Evolutionary conservation across 441 rosid genomes (phyloP).

Genomic region (Metrosideros polymorpha): DNA sequence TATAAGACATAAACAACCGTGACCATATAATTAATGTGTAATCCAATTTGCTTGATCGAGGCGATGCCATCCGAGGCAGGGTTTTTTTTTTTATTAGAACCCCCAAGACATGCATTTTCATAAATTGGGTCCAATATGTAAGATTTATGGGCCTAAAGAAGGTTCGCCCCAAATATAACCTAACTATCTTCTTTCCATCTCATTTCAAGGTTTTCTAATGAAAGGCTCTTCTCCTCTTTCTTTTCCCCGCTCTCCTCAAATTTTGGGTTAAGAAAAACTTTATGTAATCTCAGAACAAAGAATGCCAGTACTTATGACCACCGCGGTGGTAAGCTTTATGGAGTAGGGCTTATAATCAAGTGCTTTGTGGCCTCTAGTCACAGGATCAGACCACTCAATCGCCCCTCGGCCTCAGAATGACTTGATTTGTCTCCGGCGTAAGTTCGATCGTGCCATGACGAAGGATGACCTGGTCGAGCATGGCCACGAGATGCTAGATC

Average conservation of each 20-base stretch:
- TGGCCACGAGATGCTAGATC: not conserved
- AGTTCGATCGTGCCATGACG: rapidly evolving
- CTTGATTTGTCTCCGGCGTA: not conserved
- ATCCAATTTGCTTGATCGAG: not conserved
- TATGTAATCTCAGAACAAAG: not conserved
- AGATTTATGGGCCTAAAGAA: not conserved
- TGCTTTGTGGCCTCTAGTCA: not conserved
- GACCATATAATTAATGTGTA: not conserved
- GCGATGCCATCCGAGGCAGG: not conserved
- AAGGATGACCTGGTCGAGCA: not conserved
- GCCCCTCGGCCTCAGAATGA: rapidly evolving
- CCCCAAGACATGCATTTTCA: not conserved
- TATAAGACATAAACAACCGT: not conserved
- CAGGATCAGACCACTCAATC: not conserved
- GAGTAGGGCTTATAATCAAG: not conserved
- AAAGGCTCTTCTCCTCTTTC: not conserved
- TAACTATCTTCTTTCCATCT: not conserved
- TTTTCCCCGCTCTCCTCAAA: not conserved
- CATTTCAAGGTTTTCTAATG: not conserved
- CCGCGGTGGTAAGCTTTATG: not conserved
- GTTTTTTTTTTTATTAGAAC: not conserved
- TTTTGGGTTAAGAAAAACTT: not conserved
- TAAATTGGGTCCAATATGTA: not conserved
- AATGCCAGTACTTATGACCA: not conserved
- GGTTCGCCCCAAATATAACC: not conserved